A percentile compares a stretch with the other conserved stretches of the same genome.
Conservation (phyloP, 1,284 basidiomycete species). For the Cutaneotrichosporon sp. region DNA sequence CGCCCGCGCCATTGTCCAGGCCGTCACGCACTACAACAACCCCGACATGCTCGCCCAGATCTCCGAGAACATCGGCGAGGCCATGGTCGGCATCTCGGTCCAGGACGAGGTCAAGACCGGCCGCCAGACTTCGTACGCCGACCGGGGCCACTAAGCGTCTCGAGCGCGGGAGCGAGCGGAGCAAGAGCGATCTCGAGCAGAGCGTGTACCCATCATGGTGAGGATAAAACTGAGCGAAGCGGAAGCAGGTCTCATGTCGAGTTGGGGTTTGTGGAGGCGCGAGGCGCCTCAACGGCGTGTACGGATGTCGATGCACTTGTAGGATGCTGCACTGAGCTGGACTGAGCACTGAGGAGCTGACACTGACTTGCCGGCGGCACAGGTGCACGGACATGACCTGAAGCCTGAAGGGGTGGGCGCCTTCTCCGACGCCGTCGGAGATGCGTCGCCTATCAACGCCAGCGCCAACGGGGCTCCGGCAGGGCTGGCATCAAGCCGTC, state of each 20-base stretch:
- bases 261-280: neutral
- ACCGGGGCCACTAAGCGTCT: constrained; percentile 21
- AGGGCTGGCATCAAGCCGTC: too few species aligned
- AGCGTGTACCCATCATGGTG: too few species aligned
- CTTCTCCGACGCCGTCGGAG: neutral
- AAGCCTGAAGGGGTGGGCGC: neutral
- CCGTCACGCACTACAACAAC: constrained; percentile 96
- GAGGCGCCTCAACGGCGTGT: neutral
- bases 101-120: constrained; percentile 52
- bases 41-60: constrained; percentile 70
- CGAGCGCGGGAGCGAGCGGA: neutral
- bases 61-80: constrained; percentile 80
- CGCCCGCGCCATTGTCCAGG: constrained; percentile 95
- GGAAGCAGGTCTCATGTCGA: too few species aligned
- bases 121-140: constrained; percentile 18
- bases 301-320: neutral
- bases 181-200: too few species aligned
- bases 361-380: neutral
- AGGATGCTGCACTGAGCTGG: neutral
- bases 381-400: neutral
- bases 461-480: too few species aligned
- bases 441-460: too few species aligned
- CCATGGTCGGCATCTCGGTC: constrained; percentile 80
- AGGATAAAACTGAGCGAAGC: too few species aligned
- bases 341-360: neutral